Evolutionary conservation across 176 grass and related monocot genomes (phyloP).

Genomic region (Oryza punctata): DNA sequence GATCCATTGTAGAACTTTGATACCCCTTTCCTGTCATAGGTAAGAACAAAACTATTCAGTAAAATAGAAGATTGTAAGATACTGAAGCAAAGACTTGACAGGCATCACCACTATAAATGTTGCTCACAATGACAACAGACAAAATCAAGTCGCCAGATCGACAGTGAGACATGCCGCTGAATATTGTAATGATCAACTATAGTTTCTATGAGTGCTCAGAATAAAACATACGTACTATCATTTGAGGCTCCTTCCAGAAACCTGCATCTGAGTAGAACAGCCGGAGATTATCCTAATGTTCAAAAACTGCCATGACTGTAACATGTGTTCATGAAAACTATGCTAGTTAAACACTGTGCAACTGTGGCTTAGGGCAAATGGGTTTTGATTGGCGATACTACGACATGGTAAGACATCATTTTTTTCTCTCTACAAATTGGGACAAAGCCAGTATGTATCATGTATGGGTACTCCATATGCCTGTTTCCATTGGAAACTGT

Average conservation of each 20-base stretch:
- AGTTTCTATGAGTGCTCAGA: slow-evolving; percentile 22
- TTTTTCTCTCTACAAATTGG: background rate
- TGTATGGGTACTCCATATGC: background rate
- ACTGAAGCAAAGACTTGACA: no score
- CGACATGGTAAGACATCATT: background rate
- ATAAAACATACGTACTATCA: slow-evolving; percentile 61
- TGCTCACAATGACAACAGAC: no score
- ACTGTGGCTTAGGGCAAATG: background rate
- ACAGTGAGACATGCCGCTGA: no score
- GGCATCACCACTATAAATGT: no score
- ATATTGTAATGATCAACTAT: background rate
- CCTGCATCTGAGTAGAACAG: slow-evolving; percentile 77
- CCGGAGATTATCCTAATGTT: slow-evolving; percentile 26
- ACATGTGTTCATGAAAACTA: background rate
- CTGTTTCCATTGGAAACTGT: background rate
- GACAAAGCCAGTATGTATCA: background rate
- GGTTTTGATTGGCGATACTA: background rate
- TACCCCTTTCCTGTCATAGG: no score
- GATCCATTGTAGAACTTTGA: no score
- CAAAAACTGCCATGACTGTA: background rate
- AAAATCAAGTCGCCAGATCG: no score
- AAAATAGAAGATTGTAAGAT: no score
- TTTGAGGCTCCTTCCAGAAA: slow-evolving; percentile 93
- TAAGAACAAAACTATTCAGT: no score
- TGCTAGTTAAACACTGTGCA: background rate